A percentile compares a stretch with the other conserved stretches of the same genome.
Conservation (phyloP, 768 basidiomycete genomes). For the Suillus weaverae region DNA sequence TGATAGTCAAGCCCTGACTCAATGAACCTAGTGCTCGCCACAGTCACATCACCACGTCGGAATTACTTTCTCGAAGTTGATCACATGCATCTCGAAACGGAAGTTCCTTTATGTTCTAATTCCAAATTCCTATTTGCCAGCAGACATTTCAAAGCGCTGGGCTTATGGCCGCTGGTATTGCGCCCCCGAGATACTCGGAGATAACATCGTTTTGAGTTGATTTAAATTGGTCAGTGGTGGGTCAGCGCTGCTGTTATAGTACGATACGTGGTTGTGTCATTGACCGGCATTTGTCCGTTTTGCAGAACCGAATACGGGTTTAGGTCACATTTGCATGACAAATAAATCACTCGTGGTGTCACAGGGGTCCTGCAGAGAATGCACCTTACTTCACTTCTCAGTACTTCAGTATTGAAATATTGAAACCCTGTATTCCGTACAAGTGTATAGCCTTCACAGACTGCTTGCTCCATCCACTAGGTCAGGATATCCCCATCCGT, state of each 20-base stretch:
- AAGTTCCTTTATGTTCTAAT: neutral
- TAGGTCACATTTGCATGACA: neutral
- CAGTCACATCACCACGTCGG: neutral
- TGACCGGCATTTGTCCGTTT: no score
- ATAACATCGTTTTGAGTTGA: neutral
- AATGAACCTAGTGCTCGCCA: neutral
- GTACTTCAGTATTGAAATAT: neutral
- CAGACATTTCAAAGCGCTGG: neutral
- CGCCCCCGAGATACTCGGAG: neutral
- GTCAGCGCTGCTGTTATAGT: neutral
- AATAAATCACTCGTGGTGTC: neutral
- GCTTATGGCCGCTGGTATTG: neutral
- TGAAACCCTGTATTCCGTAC: neutral
- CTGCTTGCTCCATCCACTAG: neutral
- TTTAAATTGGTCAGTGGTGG: neutral
- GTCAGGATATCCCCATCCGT: slow-evolving; percentile 33
- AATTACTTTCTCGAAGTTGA: neutral
- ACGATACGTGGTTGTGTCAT: neutral
- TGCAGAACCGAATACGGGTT: neutral
- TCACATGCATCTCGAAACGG: neutral
- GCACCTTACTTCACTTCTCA: neutral
- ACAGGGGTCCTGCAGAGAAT: neutral
- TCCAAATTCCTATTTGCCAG: neutral
- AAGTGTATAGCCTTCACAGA: neutral
- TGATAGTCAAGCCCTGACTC: neutral